These are phyloP conservation scores for Aspergillus clavatus DNA, from an alignment of 2,329 filamentous ascomycete genomes.

Conservation along the genomic window DNA sequence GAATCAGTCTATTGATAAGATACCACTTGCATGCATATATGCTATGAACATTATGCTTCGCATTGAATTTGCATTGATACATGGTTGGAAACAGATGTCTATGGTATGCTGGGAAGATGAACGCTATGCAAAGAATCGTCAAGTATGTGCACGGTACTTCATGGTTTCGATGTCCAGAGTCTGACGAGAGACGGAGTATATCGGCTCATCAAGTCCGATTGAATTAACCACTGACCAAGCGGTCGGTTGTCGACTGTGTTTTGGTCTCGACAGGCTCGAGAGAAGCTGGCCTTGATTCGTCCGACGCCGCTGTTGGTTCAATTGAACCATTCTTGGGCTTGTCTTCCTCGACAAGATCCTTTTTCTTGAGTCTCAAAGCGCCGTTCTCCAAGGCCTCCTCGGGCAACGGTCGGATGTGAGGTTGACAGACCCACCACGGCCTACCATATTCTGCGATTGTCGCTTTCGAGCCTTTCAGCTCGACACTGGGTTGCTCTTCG, in stretches of 20 bases:
- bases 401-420: conserved; percentile 78
- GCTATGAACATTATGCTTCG: neutral
- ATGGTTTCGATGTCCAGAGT: neutral
- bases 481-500: conserved; percentile 31
- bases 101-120: neutral
- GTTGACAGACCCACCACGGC: conserved; percentile 87
- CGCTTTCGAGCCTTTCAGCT: conserved; percentile 46
- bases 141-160: neutral
- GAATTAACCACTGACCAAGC: conserved; percentile 26
- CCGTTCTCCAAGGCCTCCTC: conserved; percentile 83
- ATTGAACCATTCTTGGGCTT: conserved; percentile 8
- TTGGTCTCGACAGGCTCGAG: conserved; percentile 11
- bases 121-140: neutral
- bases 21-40: conserved; percentile 15
- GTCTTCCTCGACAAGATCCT: conserved; percentile 32
- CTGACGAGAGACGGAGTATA: neutral
- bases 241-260: conserved; percentile 23
- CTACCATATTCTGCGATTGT: conserved; percentile 69
- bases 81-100: neutral
- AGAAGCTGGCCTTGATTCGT: conserved; percentile 6
- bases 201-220: neutral
- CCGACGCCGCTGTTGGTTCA: conserved; percentile 5
- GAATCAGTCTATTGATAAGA: conserved; percentile 9
- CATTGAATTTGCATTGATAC: neutral
- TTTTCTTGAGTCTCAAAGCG: conserved; percentile 69